Evolutionary conservation across 768 basidiomycete genomes (phyloP).

Genomic region (Tulasnella sp.): DNA sequence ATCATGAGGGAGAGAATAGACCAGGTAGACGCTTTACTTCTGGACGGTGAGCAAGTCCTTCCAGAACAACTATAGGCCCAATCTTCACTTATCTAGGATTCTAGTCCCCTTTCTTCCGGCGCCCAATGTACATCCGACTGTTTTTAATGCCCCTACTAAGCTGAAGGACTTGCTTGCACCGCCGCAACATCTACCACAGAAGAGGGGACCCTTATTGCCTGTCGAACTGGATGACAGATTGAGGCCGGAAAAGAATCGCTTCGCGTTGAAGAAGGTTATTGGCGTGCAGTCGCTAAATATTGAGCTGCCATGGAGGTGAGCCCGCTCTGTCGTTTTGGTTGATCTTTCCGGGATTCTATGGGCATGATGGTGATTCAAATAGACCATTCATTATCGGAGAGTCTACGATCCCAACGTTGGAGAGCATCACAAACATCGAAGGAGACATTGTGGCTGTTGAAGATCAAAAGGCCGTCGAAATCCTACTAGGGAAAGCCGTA

Average conservation of each 20-base stretch:
- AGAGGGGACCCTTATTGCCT: background rate
- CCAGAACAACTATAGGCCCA: background rate
- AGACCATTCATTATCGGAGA: conserved; percentile 41
- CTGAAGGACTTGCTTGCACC: background rate
- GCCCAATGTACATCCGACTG: conserved; percentile 38
- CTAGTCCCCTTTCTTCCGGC: conserved; percentile 47
- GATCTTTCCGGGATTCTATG: conserved; percentile 20
- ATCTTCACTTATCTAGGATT: conserved; percentile 1
- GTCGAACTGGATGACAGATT: background rate
- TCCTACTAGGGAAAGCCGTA: background rate
- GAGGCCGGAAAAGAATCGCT: conserved; percentile 14
- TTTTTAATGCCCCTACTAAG: background rate
- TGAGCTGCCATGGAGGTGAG: conserved; percentile 57
- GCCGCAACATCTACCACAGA: conserved; percentile 22
- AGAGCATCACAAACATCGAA: conserved; percentile 28
- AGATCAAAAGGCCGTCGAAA: background rate
- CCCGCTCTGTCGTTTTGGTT: background rate
- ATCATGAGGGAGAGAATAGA: conserved; percentile 50
- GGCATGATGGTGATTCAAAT: background rate
- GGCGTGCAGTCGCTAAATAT: conserved; percentile 49
- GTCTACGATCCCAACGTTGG: conserved; percentile 29
- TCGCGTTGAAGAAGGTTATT: conserved; percentile 44
- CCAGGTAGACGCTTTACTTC: conserved; percentile 39
- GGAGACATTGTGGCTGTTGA: background rate
- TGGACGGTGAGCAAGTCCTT: conserved; percentile 55